Evolutionary conservation across 164 flowering plant species (phyloP).

Genomic region (Platanus orientalis): DNA sequence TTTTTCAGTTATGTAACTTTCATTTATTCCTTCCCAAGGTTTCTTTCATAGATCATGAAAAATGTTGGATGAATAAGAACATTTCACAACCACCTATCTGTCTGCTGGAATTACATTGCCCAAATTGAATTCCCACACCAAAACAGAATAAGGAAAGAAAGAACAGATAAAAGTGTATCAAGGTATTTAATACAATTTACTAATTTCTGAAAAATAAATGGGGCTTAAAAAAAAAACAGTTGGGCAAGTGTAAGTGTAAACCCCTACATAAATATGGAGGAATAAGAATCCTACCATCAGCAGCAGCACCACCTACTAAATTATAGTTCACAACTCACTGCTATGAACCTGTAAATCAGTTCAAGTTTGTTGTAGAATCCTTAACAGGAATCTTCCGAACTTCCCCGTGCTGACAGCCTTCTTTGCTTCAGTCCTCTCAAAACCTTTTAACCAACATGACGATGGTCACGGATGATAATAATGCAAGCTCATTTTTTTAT

Average conservation of each 20-base stretch:
- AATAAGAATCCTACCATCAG: background rate
- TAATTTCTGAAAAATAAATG: no score
- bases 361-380: constrained; percentile 22
- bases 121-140: no score
- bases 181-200: no score
- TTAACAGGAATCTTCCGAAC: constrained; percentile 23
- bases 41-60: background rate
- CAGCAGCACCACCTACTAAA: background rate
- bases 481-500: constrained; percentile 9
- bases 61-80: background rate
- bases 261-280: background rate
- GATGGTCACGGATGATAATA: constrained; percentile 15
- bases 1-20: background rate
- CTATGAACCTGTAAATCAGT: background rate
- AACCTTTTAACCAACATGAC: constrained; percentile 28
- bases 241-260: background rate
- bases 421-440: constrained; percentile 25
- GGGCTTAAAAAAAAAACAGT: background rate
- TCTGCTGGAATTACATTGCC: background rate
- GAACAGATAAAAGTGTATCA: no score
- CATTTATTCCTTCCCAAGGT: background rate
- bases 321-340: background rate
- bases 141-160: no score
- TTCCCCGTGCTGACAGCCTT: constrained; percentile 24
- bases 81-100: background rate